Base-by-base conservation (phyloP, 2,329 filamentous ascomycete species). In the Fonsecaea pedrosoi region DNA sequence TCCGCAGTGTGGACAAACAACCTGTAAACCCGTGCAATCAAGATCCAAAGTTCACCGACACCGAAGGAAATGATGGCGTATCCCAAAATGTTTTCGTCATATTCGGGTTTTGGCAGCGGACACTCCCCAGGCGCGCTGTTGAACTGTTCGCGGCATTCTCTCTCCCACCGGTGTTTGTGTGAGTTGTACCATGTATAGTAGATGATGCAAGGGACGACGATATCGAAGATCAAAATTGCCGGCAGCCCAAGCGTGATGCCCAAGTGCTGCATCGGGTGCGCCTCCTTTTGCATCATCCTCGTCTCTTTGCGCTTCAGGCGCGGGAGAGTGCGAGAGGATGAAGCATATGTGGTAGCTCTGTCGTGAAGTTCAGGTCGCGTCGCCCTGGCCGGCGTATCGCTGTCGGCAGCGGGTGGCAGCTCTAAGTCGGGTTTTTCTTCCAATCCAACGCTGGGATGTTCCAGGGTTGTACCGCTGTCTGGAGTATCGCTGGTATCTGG, bases 1-100 rank as follows among this genome's bases (percentile, higher is more conserved):
- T 66, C 63, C 9, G 60, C 63, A 34, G 57, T 54, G 21, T 60
- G 59, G 13, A 62, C 32, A 34, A 60, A 62, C 18, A 66, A 54
- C 18, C 63, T 53, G 37, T 60, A 66, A 15, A 66, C 59, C 8
- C 66, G 56, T n/a, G 66, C 63, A 54, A 68, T 55, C 42, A 68
- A 48, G 18, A 68, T 68, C 58, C 63, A 68, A 18, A 68, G 63
- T 38, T 68, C 66, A 7, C 66, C 63, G 54, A 60, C 53, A 4
- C 63, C 66, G 34, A 66, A 68, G 7, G 63, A 68, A 12, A 61
- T 59, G 42, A 68, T 68, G 13, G 66, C 66, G 53, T 56, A 79
- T n/a, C 66, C 66, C 8, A 68, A 42, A 35, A 68, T 66, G 63
- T 66, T 50, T 18, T 68, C 54, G 66, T 68, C 63, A 35, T 62